Evolutionary conservation across 169 alveolate species (phyloP), one percentile per base, ranked within the genome.

Genomic region (Plasmodium cynomolgi): DNA sequence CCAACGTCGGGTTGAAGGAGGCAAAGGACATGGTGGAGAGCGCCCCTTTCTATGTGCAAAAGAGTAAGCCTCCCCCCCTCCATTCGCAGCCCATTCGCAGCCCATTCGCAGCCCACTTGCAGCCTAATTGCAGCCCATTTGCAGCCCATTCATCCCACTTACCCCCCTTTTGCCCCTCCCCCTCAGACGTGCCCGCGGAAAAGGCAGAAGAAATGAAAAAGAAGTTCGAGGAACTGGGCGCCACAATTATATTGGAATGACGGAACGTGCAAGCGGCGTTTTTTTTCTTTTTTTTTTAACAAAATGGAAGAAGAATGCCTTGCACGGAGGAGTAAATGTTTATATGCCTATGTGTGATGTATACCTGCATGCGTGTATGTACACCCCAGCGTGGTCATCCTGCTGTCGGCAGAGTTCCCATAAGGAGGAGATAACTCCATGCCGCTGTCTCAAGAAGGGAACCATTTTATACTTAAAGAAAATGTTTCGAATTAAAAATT

Each of bases 1-100:
- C 97, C 13, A 97, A 96, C 34, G 94, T 97, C 39, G 97, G 97
- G 5, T 92, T 97, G 44, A 93, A 95, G 82, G 98, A 97, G 83
- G 93, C 97, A 6, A 97, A 97, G 85, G 98, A 97, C 56, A 94
- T 97, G 83, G 98, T 97, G 31, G 98, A 97, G 81, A 91, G 96
- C 41, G 91, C 93, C 50, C 98, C 98, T 1, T 95, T 95, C 68
- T 95, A 95, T 41, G 47, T 97, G n/a, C 96, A 95, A 79, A 95
- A 95, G 83, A 96, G 95, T 84, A 37, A 44, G 91, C 31, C 81
- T 5, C 29, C 81, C 17, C 29, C 93, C 23, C n/a, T 80, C 5
- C 71, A 31, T 81, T 41, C 7, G 88, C 23, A 23, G 9, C 23
- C 74, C 9, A 7, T 90, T 54, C 8, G 44, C n/a, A 29, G 9